Evolutionary conservation across 805 yeast species (phyloP).

Genomic region (Priceomyces medius): DNA sequence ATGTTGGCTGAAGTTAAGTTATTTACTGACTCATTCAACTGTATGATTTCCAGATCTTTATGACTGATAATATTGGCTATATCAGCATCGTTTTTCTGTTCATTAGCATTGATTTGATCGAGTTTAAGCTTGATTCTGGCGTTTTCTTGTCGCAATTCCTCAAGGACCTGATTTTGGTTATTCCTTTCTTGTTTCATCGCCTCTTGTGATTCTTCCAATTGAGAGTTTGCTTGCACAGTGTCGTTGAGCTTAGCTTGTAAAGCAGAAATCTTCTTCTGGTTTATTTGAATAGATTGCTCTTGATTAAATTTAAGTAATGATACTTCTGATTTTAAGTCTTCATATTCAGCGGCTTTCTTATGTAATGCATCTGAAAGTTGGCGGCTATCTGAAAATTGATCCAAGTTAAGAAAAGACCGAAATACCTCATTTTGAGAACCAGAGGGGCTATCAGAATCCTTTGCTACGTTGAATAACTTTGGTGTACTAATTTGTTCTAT

Average conservation of each 20-base stretch:
- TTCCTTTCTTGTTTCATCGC: slow-evolving; percentile 9
- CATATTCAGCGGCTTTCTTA: slow-evolving; percentile 25
- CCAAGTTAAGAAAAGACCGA: slow-evolving; percentile 23
- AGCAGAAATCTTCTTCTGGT: slow-evolving; percentile 20
- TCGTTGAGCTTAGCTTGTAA: slow-evolving; percentile 19
- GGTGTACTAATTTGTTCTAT: slow-evolving; percentile 43
- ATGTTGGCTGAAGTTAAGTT: slow-evolving; percentile 33
- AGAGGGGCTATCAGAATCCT: slow-evolving; percentile 20
- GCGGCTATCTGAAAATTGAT: slow-evolving; percentile 14
- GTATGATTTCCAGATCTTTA: slow-evolving; percentile 24
- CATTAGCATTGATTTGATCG: slow-evolving; percentile 15
- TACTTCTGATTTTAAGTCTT: slow-evolving; percentile 30
- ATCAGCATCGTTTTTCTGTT: slow-evolving; percentile 12
- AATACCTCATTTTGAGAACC: slow-evolving; percentile 13
- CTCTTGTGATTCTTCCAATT: slow-evolving; percentile 18
- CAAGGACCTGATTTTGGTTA: slow-evolving; percentile 13
- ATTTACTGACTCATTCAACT: slow-evolving; percentile 26
- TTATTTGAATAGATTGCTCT: slow-evolving; percentile 31
- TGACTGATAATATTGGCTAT: slow-evolving; percentile 10
- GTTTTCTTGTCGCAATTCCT: slow-evolving; percentile 16
- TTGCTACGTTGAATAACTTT: slow-evolving; percentile 40
- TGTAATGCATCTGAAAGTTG: slow-evolving; percentile 19
- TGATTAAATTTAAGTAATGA: slow-evolving; percentile 33
- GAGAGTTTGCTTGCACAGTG: slow-evolving; percentile 21
- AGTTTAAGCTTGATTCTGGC: slow-evolving; percentile 14